These are phyloP conservation scores for Uronychia binucleata DNA, from an alignment of 73 alveolate genomes.

Conservation along the genomic window DNA sequence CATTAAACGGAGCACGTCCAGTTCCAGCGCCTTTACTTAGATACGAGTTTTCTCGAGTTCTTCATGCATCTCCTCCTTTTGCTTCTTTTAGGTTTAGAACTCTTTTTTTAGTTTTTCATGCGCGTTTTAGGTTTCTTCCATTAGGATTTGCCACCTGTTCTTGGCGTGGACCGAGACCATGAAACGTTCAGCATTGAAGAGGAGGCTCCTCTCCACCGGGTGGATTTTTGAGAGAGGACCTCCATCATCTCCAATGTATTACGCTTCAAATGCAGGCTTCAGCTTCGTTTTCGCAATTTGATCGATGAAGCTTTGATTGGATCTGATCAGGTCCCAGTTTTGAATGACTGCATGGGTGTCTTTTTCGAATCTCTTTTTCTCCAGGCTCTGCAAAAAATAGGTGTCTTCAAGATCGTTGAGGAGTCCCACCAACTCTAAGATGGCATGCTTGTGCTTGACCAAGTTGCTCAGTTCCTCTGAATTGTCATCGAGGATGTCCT, in stretches of 20 bases:
- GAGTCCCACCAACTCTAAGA: not conserved
- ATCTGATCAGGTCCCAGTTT: not conserved
- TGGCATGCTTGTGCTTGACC: not conserved
- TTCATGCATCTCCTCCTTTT: not conserved
- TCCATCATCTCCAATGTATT: not conserved
- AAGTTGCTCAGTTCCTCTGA: not conserved
- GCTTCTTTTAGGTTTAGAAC: not conserved
- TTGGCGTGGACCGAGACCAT: not conserved
- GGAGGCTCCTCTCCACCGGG: not conserved
- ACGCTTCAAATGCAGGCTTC: not conserved
- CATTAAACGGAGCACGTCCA: not conserved
- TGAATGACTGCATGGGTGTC: not conserved
- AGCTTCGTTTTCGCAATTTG: not conserved
- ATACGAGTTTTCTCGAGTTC: not conserved
- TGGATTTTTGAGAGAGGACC: not conserved
- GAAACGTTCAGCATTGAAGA: not conserved
- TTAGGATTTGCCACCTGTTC: not conserved
- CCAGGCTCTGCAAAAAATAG: not conserved
- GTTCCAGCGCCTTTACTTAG: not conserved
- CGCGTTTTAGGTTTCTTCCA: not conserved
- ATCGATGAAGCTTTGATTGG: not conserved
- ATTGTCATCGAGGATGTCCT: not conserved
- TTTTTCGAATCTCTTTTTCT: not conserved
- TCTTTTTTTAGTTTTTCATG: not conserved
- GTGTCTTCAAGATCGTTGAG: not conserved